Conservation (phyloP, 345 rosid species). For the Anastatica hierochuntica region DNA sequence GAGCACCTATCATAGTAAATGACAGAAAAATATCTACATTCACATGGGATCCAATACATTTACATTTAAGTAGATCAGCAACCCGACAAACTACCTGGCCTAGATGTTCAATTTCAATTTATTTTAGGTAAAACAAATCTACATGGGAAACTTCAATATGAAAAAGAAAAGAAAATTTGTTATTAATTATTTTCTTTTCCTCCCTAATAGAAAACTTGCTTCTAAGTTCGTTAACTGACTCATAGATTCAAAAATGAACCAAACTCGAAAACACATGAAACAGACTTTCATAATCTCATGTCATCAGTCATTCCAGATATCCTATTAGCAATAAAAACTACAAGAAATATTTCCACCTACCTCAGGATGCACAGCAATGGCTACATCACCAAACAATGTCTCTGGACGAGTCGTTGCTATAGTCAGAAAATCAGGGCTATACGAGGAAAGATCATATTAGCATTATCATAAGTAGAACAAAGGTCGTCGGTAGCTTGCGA, state of each 20-base stretch:
- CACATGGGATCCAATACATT: not conserved
- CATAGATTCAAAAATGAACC: conserved; percentile 5
- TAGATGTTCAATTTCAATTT: not conserved
- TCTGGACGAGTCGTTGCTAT: conserved; percentile 97
- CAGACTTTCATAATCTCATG: not conserved
- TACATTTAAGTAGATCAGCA: too few species aligned
- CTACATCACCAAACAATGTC: conserved; percentile 95
- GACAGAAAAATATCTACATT: not conserved
- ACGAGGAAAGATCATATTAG: conserved; percentile 23
- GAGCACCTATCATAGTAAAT: not conserved
- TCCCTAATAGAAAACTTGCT: conserved; percentile 1
- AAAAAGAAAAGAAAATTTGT: conserved; percentile 1
- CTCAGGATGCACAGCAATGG: conserved; percentile 88
- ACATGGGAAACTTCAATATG: not conserved
- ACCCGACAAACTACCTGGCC: not conserved
- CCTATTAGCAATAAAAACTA: not conserved
- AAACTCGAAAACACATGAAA: conserved; percentile 1
- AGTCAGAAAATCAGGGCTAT: conserved; percentile 75
- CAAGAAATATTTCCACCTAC: conserved; percentile 22
- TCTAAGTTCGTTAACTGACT: not conserved
- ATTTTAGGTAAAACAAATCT: not conserved
- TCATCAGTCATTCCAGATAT: not conserved
- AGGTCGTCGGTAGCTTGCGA: not conserved
- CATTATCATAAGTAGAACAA: conserved; percentile 1
- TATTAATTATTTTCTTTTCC: not conserved